Evolutionary conservation across 768 basidiomycete species (phyloP).

Genomic region (Podaxis sp.): DNA sequence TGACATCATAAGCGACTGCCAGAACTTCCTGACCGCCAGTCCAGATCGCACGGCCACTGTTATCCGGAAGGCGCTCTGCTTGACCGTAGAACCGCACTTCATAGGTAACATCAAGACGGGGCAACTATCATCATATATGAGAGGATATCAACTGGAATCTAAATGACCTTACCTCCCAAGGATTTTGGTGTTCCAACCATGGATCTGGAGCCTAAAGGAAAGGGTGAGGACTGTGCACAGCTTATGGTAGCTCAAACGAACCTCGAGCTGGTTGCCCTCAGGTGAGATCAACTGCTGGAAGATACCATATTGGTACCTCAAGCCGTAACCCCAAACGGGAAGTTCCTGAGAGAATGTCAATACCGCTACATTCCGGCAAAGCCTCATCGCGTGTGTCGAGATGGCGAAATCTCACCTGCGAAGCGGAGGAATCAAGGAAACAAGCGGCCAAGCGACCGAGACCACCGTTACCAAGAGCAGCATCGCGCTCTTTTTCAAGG

Average conservation of each 20-base stretch:
- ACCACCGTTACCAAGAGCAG: conserved; percentile 93
- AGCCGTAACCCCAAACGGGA: conserved; percentile 93
- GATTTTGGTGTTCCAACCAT: conserved; percentile 86
- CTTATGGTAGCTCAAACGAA: conserved; percentile 15
- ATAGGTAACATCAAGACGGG: conserved; percentile 80
- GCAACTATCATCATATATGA: conserved; percentile 37
- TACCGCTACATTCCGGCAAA: background rate
- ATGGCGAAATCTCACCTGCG: conserved; percentile 60
- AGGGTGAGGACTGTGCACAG: conserved; percentile 15
- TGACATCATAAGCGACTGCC: conserved; percentile 92
- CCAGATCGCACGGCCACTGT: conserved; percentile 65
- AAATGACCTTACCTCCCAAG: conserved; percentile 59
- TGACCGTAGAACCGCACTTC: conserved; percentile 89
- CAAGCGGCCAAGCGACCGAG: conserved; percentile 96
- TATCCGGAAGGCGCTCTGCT: conserved; percentile 64
- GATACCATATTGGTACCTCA: conserved; percentile 93
- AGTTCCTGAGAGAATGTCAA: conserved; percentile 47
- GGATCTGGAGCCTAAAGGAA: conserved; percentile 71
- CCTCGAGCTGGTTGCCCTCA: conserved; percentile 79
- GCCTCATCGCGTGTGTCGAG: conserved; percentile 24
- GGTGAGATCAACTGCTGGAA: conserved; percentile 92
- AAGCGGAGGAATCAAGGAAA: conserved; percentile 92
- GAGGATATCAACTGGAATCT: background rate
- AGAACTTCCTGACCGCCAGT: conserved; percentile 92
- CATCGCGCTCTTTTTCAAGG: conserved; percentile 87